Percentiles rank a stretch among this genome's conserved stretches.
These are phyloP conservation scores for Sclerotinia trifoliorum DNA, from an alignment of 2,329 filamentous ascomycete species.

Conservation along the genomic window DNA sequence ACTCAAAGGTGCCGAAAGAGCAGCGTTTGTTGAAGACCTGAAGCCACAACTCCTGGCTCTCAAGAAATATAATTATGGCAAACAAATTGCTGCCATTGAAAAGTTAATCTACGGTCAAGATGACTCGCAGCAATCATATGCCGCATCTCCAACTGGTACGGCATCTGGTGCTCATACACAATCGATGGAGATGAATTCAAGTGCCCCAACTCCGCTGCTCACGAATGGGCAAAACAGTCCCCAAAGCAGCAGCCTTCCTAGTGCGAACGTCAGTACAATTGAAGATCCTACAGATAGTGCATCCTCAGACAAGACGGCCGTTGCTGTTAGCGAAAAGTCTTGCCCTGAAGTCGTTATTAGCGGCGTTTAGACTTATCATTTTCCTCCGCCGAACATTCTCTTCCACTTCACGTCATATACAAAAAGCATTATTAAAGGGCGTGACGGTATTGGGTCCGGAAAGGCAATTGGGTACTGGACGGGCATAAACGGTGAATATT, in stretches of 20 bases:
- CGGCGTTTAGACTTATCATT: constrained; percentile 28
- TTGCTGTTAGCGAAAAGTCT: constrained; percentile 27
- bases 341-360: constrained; percentile 37
- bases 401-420: constrained; percentile 18
- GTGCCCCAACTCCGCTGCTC: constrained; percentile 62
- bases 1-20: constrained; percentile 59
- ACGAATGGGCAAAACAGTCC: constrained; percentile 70
- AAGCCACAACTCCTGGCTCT: constrained; percentile 59
- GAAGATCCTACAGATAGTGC: constrained; percentile 35
- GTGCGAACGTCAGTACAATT: constrained; percentile 56
- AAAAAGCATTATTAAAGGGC: constrained; percentile 24
- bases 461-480: constrained; percentile 13
- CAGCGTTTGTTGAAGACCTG: constrained; percentile 61
- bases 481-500: constrained; percentile 21
- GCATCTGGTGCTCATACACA: constrained; percentile 38
- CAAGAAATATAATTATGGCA: constrained; percentile 63
- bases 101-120: constrained; percentile 47
- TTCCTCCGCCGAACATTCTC: constrained; percentile 18
- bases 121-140: constrained; percentile 24
- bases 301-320: constrained; percentile 29
- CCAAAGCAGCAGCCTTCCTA: constrained; percentile 64
- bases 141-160: constrained; percentile 29
- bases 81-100: constrained; percentile 65
- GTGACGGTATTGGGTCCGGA: constrained; percentile 18
- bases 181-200: constrained; percentile 49